Base-by-base conservation (phyloP, 1,284 basidiomycete genomes). In the Apiotrichum gamsii region DNA sequence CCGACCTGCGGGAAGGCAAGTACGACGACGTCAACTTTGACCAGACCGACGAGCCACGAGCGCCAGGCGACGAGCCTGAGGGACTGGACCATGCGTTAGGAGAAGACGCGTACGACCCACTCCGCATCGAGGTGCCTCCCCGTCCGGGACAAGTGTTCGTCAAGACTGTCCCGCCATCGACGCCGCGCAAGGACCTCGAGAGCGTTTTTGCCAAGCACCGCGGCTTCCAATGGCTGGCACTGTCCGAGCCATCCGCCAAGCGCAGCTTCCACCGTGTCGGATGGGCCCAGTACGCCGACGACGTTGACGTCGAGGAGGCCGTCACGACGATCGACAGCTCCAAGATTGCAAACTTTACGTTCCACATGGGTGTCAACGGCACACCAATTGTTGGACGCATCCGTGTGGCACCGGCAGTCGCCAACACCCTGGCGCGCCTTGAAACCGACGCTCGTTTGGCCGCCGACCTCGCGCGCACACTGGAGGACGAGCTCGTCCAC, bases 81-180 rank as follows among this genome's bases (percentile, higher is more conserved):
- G 64, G 58, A 3, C 39, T 65, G 9, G 59, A 64, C 40, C 57
- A 59, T 4, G 62, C 59, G 3, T 41, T 65, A 44, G 61, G 65
- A 9, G 67, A 67, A 28, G 81, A 79, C n/a, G 84, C 86, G 61
- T 85, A 87, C 62, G 49, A 60, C 32, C 46, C 54, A 0, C 49
- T 69, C 8, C 64, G 68, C 20, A 49, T 89, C 45, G 80, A 84
- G 56, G 82, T 87, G 18, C 77, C 78, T 32, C 82, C 87, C 20
- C 82, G 87, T 58, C 83, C 85, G 13, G 87, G 87, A 61, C 88
- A 93, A 66, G 82, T 96, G 40, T 89, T 94, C 80, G 90, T 95
- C 63, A 83, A 90, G 56, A 90, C 87, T 16, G 89, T 95, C 54
- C 87, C 90, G 33, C 89, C 90, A 21, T 87, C 88, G 56, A 89